Percentiles rank a stretch among this genome's conserved stretches.
Evolutionary conservation across 371 early-diverging fungal genomes (phyloP).

Genomic region (Mortierella sp.): DNA sequence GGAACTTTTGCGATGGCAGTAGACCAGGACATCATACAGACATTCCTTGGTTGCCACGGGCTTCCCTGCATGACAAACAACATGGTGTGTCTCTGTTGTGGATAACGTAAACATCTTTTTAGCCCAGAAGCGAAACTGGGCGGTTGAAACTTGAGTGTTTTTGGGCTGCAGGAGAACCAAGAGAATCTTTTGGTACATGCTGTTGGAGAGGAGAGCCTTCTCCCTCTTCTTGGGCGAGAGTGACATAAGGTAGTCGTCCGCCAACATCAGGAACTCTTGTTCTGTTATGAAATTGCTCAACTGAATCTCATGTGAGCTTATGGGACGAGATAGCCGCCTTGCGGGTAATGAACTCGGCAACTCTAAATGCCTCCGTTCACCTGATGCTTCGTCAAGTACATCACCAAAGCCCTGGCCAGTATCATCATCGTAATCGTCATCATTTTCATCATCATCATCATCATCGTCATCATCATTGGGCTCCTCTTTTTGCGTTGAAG

Average conservation of each 20-base stretch:
- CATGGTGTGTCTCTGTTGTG: slow-evolving; percentile 44
- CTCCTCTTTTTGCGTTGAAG: background rate
- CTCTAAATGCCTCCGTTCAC: background rate
- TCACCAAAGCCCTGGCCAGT: slow-evolving; percentile 10
- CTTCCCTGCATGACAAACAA: slow-evolving; percentile 67
- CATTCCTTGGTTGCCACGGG: slow-evolving; percentile 71
- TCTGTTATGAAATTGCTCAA: slow-evolving; percentile 39
- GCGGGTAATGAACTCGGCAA: background rate
- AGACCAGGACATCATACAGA: slow-evolving; percentile 64
- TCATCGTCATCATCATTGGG: no score
- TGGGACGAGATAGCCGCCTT: slow-evolving; percentile 14
- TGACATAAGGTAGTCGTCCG: slow-evolving; percentile 64
- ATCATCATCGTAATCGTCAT: slow-evolving; percentile 6
- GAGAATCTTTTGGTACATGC: slow-evolving; percentile 64
- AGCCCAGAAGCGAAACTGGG: slow-evolving; percentile 75
- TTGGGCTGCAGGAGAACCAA: slow-evolving; percentile 69
- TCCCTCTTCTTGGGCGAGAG: slow-evolving; percentile 71
- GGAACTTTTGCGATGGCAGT: slow-evolving; percentile 69
- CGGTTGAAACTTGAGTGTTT: slow-evolving; percentile 72
- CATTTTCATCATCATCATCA: background rate
- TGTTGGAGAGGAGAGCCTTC: slow-evolving; percentile 66
- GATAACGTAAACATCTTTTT: slow-evolving; percentile 73
- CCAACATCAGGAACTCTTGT: slow-evolving; percentile 33
- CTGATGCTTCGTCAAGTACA: background rate
- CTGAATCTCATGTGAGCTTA: slow-evolving; percentile 33